These are phyloP conservation scores for Tylopilus balloui DNA, from an alignment of 768 basidiomycete genomes.

Conservation along the genomic window DNA sequence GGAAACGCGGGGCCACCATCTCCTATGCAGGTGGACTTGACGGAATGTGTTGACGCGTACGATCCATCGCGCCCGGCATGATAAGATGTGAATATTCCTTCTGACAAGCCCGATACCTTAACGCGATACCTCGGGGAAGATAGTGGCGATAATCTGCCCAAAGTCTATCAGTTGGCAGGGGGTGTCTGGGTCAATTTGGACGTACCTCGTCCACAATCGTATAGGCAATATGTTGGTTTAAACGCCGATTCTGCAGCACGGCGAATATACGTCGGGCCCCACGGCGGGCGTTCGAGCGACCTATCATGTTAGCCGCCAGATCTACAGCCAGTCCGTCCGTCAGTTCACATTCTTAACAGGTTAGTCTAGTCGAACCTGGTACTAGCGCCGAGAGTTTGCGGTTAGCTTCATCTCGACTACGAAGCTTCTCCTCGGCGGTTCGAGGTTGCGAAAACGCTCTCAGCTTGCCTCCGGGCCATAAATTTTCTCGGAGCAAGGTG, in stretches of 20 bases:
- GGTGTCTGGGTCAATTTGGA: not conserved
- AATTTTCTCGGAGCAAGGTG: conserved; percentile 57
- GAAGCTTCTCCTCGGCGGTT: conserved; percentile 72
- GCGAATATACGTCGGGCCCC: conserved; percentile 92
- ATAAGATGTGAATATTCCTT: not conserved
- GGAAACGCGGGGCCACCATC: conserved; percentile 1
- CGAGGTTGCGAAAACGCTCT: conserved; percentile 59
- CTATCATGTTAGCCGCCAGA: conserved; percentile 95
- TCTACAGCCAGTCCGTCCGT: conserved; percentile 44
- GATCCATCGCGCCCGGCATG: not conserved
- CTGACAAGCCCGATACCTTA: not conserved
- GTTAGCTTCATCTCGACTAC: conserved; percentile 82
- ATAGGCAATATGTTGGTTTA: conserved; percentile 91
- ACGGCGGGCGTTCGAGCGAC: conserved; percentile 89
- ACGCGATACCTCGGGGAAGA: conserved; percentile 50
- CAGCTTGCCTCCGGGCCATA: conserved; percentile 86
- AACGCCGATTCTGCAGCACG: conserved; percentile 87
- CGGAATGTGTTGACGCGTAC: not conserved
- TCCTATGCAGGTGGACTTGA: conserved; percentile 16
- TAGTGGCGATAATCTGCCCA: conserved; percentile 49
- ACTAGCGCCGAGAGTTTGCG: conserved; percentile 86
- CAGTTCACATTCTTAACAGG: not conserved
- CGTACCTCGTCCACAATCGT: conserved; percentile 86
- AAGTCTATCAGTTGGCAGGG: conserved; percentile 4
- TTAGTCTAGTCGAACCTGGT: conserved; percentile 55